Conservation (phyloP, 1,284 basidiomycete genomes). For the Baeospora myosura region DNA sequence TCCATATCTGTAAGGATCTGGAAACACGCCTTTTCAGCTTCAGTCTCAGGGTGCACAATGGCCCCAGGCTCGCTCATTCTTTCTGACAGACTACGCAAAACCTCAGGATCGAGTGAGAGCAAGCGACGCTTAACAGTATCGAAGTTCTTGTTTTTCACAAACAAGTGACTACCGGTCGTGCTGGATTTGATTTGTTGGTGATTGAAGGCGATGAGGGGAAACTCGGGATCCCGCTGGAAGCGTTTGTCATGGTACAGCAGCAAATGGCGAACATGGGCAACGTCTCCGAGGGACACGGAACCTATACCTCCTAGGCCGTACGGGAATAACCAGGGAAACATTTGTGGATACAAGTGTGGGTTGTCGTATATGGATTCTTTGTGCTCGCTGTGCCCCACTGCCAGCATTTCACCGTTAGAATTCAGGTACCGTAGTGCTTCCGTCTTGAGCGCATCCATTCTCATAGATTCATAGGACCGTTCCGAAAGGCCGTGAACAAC, state of each 20-base stretch:
- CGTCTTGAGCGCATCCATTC: constrained; percentile 15
- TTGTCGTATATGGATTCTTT: constrained; percentile 20
- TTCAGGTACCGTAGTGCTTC: constrained; percentile 17
- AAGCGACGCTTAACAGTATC: background rate
- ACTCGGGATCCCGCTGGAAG: constrained; percentile 29
- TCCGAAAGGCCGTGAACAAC: constrained; percentile 27
- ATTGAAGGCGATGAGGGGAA: constrained; percentile 24
- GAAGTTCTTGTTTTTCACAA: background rate
- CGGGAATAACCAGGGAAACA: constrained; percentile 21
- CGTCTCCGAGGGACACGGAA: constrained; percentile 7
- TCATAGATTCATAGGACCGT: constrained; percentile 14
- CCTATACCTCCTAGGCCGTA: constrained; percentile 16
- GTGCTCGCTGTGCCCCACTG: constrained; percentile 12
- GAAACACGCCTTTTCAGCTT: constrained; percentile 21
- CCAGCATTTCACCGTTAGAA: constrained; percentile 12
- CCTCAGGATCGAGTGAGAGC: background rate
- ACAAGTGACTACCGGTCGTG: background rate
- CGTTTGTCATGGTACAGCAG: constrained; percentile 31
- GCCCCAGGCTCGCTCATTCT: no score
- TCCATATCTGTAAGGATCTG: constrained; percentile 20
- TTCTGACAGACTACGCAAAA: background rate
- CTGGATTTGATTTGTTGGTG: background rate
- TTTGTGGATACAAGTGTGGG: constrained; percentile 19
- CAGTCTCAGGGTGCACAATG: constrained; percentile 15
- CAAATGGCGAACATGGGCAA: constrained; percentile 18